phyloP scores from a whole-genome alignment of 768 basidiomycete species.

The Russula earlei region DNA sequence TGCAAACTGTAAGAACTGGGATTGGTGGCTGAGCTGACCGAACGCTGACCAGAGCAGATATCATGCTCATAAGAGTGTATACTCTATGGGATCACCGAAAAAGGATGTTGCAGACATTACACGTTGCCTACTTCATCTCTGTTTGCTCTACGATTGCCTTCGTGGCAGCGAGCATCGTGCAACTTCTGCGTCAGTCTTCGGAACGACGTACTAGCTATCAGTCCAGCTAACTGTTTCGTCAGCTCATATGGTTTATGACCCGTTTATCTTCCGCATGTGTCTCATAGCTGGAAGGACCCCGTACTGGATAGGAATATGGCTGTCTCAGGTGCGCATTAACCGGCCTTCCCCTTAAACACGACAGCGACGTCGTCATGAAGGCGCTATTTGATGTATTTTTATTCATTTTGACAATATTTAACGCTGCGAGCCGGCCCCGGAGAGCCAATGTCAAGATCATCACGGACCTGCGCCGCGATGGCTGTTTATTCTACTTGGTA shows the following conservation, averaged over 20 bases:
- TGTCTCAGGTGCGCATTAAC: slow-evolving; percentile 27
- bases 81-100: slow-evolving; percentile 31
- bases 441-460: slow-evolving; percentile 26
- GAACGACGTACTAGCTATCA: not conserved
- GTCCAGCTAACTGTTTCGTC: not conserved
- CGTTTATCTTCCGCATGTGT: slow-evolving; percentile 12
- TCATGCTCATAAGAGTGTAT: slow-evolving; percentile 30
- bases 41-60: slow-evolving; percentile 26
- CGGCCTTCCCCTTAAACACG: not conserved
- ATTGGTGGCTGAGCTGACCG: slow-evolving; percentile 2
- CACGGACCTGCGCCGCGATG: slow-evolving; percentile 30
- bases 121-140: slow-evolving; percentile 1
- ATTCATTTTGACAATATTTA: slow-evolving; percentile 27
- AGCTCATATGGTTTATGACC: slow-evolving; percentile 2
- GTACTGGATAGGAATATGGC: slow-evolving; percentile 25
- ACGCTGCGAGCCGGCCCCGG: slow-evolving; percentile 31
- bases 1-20: slow-evolving; percentile 21
- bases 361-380: slow-evolving; percentile 17
- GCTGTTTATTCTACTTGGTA: slow-evolving; percentile 31
- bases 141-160: slow-evolving; percentile 8
- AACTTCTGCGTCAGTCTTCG: slow-evolving; percentile 6
- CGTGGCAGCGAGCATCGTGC: not conserved
- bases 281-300: slow-evolving; percentile 1
- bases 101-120: slow-evolving; percentile 12
- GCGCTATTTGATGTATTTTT: slow-evolving; percentile 32